Base-by-base conservation (phyloP, 257 asterid genomes). In the Solanum paucissectum region DNA sequence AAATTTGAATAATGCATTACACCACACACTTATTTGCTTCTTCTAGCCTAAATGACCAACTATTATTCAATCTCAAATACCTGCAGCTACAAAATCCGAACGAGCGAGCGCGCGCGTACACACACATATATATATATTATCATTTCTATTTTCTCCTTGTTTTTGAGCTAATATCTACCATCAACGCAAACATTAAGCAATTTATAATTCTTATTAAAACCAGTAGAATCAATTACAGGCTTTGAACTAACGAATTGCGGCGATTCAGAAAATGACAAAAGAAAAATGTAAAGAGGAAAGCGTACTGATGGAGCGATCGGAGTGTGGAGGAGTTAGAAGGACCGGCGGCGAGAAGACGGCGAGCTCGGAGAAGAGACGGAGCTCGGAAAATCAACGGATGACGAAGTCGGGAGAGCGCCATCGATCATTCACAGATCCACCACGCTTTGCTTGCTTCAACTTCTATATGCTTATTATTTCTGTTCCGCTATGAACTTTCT, bases 391-490 rank as follows among this genome's bases (percentile, higher is more conserved):
- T 94, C 92, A 91, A 93, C 87, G 98, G 95, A 92, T 93, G 92
- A 77, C 99, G 94, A 87, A 97, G 96, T 93, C 98, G 92, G 12
- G 98, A 94, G 33, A 96, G 90, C 93, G 99, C 99, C 99, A 97
- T 97, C 42, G 94, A 94, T 93, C 92, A 91, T 86, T 74, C 55
- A 58, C 87, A 74, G 91, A 89, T 83, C 84, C 71, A 83, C 76
- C 89, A 71, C 90, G 72, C 87, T 87, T 86, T 49, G 79, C 73
- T 83, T 81, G 88, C 86, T 87, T 71, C 88, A 81, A 74, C 77
- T 73, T 81, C 87, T 77, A 13, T 60, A 14, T 52, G 46, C 49
- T 36, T 83, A 88, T 46, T 46, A 14, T 76, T 81, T 79, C 38
- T 79, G 9, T 79, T n/a, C 69, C 42, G 69, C 68, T 81, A 29